Evolutionary conservation across 2,329 filamentous ascomycete genomes (phyloP), one percentile per base, ranked within the genome.

Genomic region (Dothideomycetes sp.): DNA sequence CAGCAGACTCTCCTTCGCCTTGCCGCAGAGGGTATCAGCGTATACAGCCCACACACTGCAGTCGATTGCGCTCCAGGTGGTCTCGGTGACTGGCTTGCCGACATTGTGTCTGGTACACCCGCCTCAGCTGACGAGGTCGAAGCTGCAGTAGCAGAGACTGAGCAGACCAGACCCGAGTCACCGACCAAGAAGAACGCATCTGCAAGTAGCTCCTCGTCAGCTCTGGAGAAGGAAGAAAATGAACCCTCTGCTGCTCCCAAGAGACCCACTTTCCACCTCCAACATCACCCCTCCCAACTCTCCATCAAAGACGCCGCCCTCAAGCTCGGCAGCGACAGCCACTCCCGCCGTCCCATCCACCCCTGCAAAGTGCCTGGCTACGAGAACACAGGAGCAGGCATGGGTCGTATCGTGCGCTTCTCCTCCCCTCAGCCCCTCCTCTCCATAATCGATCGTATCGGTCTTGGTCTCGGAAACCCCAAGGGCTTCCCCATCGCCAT

Each of bases 1-100:
- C 91, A 98, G 58, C 74, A 79, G 32, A 84, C 84, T 5, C 75
- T 98, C 22, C 71, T 98, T 3, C 75, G 81, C 33, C 73, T 98
- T 10, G 83, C 81, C 34, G 82, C 84, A 47, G 78, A 84, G 58
- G 88, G 89, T 27, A 86, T 98, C 52, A 93, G 87, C 48, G 87
- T 98, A 41, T 98, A 96, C 68, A 87, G 82, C 48, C 91, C 91
- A 1, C 91, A 98, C 63, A 98, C 91, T 0, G 89, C 91, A 11
- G 77, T 96, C 32, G 91, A 98, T 61, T 86, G 86, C 30, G 84
- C 84, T 1, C 76, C 79, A 1, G 77, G 79, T 14, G 91, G 91
- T 3, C 75, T 98, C 50, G 93, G 88, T 55, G 85, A 94, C 59
- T 98, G 89, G 89, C 78, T 98, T 8, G 86, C 85, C 44, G 83